Evolutionary conservation across 2,329 filamentous ascomycete species (phyloP).

Genomic region (Ophiostoma piceae): DNA sequence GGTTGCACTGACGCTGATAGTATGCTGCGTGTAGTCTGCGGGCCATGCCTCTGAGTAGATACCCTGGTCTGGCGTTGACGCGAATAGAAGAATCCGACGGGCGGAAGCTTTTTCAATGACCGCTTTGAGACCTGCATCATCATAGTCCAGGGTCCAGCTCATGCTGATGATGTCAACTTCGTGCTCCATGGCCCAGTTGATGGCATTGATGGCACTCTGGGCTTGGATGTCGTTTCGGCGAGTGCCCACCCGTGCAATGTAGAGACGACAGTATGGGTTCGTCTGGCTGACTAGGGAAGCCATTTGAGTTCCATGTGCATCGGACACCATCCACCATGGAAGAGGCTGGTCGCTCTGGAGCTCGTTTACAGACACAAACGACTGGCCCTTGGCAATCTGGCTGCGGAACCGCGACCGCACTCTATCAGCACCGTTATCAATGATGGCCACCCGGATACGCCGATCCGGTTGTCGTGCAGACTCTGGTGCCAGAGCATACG

Average conservation of each 20-base stretch:
- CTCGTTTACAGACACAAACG: constrained; percentile 9
- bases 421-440: constrained; percentile 21
- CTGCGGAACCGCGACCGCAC: constrained; percentile 2
- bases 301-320: constrained; percentile 24
- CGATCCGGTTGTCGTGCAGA: background rate
- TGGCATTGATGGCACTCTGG: constrained; percentile 14
- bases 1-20: constrained; percentile 33
- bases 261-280: constrained; percentile 20
- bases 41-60: constrained; percentile 19
- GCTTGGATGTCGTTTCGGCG: constrained; percentile 13
- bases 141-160: constrained; percentile 31
- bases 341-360: background rate
- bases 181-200: constrained; percentile 16
- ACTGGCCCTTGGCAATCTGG: constrained; percentile 18
- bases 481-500: background rate
- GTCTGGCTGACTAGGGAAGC: constrained; percentile 19
- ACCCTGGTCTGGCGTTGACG: constrained; percentile 34
- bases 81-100: constrained; percentile 35
- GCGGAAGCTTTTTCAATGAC: constrained; percentile 31
- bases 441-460: constrained; percentile 20
- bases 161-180: constrained; percentile 38
- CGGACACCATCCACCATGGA: constrained; percentile 23
- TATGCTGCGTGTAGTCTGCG: constrained; percentile 23
- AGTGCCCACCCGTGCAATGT: constrained; percentile 21
- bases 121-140: constrained; percentile 26